Percentiles rank a stretch among this genome's conserved stretches.
phyloP scores from a whole-genome alignment of 1,284 basidiomycete species.

The Cystobasidium sp. region DNA sequence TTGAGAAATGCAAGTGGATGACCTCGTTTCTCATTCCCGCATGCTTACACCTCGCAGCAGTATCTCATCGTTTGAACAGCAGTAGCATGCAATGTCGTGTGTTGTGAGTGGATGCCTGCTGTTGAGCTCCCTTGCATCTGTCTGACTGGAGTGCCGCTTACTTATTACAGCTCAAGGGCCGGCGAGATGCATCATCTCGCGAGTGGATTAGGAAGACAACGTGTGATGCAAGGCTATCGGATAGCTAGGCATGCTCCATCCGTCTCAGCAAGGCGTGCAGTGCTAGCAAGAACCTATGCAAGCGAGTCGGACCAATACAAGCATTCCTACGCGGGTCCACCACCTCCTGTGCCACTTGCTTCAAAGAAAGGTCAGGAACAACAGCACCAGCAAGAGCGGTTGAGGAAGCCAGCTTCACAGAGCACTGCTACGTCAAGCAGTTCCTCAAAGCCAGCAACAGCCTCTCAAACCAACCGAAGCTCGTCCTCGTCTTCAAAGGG shows the following conservation, averaged over 20 bases:
- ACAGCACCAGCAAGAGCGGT: constrained; percentile 5
- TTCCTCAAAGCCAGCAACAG: neutral
- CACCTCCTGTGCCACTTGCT: constrained; percentile 17
- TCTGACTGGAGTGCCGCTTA: neutral
- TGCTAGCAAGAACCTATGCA: constrained; percentile 2
- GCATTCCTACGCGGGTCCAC: constrained; percentile 33
- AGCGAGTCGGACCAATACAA: constrained; percentile 26
- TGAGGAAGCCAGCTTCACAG: neutral
- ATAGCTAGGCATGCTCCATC: neutral
- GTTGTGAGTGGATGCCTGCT: neutral
- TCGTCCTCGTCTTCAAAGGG: neutral
- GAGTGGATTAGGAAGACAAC: constrained; percentile 2
- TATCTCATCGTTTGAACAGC: neutral
- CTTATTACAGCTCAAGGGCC: neutral
- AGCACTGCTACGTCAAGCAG: neutral
- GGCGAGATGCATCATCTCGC: constrained; percentile 16
- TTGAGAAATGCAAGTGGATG: neutral
- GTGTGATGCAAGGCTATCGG: constrained; percentile 3
- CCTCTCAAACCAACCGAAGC: neutral
- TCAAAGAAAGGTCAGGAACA: neutral
- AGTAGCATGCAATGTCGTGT: constrained; percentile 29
- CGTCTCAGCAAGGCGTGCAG: neutral
- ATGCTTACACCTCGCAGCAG: neutral
- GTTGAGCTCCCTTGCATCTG: neutral
- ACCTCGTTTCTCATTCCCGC: neutral